Percentiles rank a stretch among this genome's conserved stretches.
phyloP scores from a whole-genome alignment of 1,284 basidiomycete genomes.

The Phenoliferia sp. region DNA sequence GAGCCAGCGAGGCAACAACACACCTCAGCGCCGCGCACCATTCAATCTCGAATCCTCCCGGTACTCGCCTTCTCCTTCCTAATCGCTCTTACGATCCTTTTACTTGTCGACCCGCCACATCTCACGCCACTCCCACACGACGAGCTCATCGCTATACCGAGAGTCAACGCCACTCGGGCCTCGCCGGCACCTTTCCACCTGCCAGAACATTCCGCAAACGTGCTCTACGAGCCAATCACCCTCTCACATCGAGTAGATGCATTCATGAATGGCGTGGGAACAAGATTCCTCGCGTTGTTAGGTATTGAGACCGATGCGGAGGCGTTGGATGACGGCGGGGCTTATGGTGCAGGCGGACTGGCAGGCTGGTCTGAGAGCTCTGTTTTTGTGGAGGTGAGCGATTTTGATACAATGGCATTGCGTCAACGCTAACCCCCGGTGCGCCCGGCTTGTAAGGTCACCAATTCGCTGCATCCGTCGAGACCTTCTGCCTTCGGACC shows the following conservation, averaged over 20 bases:
- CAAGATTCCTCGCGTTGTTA: not conserved
- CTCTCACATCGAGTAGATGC: not conserved
- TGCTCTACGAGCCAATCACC: not conserved
- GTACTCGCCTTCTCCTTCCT: no score
- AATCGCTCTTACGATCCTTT: not conserved
- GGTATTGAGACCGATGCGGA: not conserved
- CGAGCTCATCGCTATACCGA: not conserved
- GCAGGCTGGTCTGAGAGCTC: constrained; percentile 66
- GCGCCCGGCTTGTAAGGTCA: no score
- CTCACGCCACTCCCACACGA: not conserved
- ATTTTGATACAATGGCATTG: no score
- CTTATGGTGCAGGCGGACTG: not conserved
- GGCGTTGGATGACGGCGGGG: not conserved
- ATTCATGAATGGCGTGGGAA: not conserved
- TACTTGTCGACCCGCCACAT: not conserved
- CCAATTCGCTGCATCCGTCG: constrained; percentile 49
- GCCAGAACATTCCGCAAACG: not conserved
- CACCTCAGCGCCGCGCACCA: no score
- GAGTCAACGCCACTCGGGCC: not conserved
- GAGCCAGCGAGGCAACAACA: no score
- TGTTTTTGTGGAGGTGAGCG: constrained; percentile 64
- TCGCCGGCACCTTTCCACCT: not conserved
- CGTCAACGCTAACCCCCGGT: no score
- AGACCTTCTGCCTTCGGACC: constrained; percentile 65
- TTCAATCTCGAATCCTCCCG: no score